Conservation (phyloP, 768 basidiomycete genomes). For the Tephrocybe sp. region DNA sequence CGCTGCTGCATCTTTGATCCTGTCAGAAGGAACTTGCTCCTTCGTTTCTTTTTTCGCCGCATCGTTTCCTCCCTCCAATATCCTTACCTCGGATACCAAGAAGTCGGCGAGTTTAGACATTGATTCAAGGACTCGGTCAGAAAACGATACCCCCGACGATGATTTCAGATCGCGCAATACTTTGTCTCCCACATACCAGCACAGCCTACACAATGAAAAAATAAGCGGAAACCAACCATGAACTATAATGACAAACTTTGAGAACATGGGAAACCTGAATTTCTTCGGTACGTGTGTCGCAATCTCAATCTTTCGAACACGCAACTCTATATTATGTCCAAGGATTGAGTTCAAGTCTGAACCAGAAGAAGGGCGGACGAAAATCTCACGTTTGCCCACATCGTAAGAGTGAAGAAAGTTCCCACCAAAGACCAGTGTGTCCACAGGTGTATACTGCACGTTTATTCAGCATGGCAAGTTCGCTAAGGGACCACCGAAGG, state of each 20-base stretch:
- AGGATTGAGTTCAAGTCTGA: too few species aligned
- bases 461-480: too few species aligned
- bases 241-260: constrained; percentile 43
- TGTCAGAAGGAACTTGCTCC: constrained; percentile 79
- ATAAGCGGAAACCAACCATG: not conserved
- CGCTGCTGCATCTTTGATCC: constrained; percentile 78
- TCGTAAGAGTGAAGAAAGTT: constrained; percentile 96
- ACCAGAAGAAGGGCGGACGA: not conserved
- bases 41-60: constrained; percentile 71
- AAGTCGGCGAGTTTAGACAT: constrained; percentile 72
- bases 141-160: constrained; percentile 30
- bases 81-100: constrained; percentile 72
- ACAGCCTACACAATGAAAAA: constrained; percentile 49
- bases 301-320: constrained; percentile 88
- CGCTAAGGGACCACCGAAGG: not conserved
- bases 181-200: constrained; percentile 88
- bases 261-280: constrained; percentile 83
- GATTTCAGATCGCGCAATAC: constrained; percentile 70
- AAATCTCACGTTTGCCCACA: constrained; percentile 70
- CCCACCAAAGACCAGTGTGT: constrained; percentile 94
- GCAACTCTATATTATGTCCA: constrained; percentile 58
- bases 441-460: constrained; percentile 79
- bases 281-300: constrained; percentile 90
- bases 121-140: constrained; percentile 64
- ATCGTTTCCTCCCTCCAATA: constrained; percentile 70